Evolutionary conservation across 2,329 filamentous ascomycete species (phyloP).

Genomic region (Raffaelea deltoideospora): DNA sequence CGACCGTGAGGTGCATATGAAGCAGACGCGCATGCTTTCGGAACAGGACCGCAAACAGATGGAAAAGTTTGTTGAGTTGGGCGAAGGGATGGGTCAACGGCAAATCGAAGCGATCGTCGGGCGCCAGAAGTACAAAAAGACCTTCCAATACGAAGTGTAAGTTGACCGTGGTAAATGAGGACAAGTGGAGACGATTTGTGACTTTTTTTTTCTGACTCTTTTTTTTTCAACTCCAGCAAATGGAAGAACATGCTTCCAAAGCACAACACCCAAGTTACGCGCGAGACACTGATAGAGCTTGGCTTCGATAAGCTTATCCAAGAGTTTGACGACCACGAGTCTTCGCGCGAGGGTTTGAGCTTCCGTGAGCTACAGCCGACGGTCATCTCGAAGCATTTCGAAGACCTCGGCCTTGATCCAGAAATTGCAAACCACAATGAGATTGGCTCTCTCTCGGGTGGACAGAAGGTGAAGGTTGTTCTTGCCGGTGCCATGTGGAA

Average conservation of each 20-base stretch:
- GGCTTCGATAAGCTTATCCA: slow-evolving; percentile 91
- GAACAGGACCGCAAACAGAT: slow-evolving; percentile 77
- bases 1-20: slow-evolving; percentile 92
- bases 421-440: slow-evolving; percentile 99
- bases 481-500: slow-evolving; percentile 97
- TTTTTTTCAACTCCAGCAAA: slow-evolving; percentile 41
- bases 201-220: background rate
- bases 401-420: slow-evolving; percentile 87
- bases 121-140: slow-evolving; percentile 98
- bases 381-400: slow-evolving; percentile 94
- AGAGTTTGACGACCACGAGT: slow-evolving; percentile 97
- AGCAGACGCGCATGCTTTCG: slow-evolving; percentile 86
- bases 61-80: slow-evolving; percentile 75
- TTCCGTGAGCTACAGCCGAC: slow-evolving; percentile 88
- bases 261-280: slow-evolving; percentile 81
- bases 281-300: slow-evolving; percentile 72
- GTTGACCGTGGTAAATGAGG: too few relatives aligned
- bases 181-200: too few relatives aligned
- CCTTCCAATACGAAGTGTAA: slow-evolving; percentile 92
- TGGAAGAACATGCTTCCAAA: slow-evolving; percentile 84
- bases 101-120: slow-evolving; percentile 83
- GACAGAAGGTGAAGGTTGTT: slow-evolving; percentile 98
- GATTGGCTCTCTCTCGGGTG: slow-evolving; percentile 88
- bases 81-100: slow-evolving; percentile 62
- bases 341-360: slow-evolving; percentile 93